phyloP scores from a whole-genome alignment of 108 stramenopile genomes.

The Aurantiochytrium sp. region DNA sequence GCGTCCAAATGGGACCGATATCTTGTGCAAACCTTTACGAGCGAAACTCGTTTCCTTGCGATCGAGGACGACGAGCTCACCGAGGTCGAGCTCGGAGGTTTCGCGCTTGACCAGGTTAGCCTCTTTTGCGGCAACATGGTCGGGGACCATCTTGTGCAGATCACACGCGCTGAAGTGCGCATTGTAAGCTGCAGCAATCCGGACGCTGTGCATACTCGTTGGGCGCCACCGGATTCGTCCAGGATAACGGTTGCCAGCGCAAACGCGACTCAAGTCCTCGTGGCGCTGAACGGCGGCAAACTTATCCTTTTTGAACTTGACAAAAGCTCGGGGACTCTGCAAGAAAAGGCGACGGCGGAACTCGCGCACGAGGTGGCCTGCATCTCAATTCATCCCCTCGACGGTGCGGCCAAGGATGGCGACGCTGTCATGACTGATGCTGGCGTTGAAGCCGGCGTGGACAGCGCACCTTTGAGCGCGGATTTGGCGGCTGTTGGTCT shows the following conservation, averaged over 20 bases:
- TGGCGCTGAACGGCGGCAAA: conserved; percentile 68
- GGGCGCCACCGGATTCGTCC: conserved; percentile 39
- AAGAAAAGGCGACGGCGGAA: conserved; percentile 27
- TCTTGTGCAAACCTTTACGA: conserved; percentile 83
- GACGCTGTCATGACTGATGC: conserved; percentile 19
- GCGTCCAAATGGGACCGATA: conserved; percentile 64
- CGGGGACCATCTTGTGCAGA: conserved; percentile 54
- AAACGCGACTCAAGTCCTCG: conserved; percentile 69
- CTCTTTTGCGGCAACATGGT: conserved; percentile 60
- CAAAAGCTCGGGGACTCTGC: not conserved
- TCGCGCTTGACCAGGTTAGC: conserved; percentile 53
- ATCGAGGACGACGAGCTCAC: conserved; percentile 49
- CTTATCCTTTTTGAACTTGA: conserved; percentile 57
- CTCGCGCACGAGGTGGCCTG: conserved; percentile 88
- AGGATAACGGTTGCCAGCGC: conserved; percentile 80
- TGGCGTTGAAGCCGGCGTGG: not conserved
- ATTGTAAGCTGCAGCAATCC: conserved; percentile 47
- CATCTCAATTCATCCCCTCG: conserved; percentile 73
- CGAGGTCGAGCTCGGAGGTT: conserved; percentile 58
- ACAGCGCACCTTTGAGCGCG: conserved; percentile 3
- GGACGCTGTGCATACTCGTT: conserved; percentile 35
- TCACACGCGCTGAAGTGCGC: conserved; percentile 69
- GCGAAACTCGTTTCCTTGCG: conserved; percentile 81
- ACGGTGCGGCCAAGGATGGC: conserved; percentile 48
- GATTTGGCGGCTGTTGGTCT: conserved; percentile 67